Evolutionary conservation across 495 filamentous ascomycete species (phyloP), one percentile per base, ranked within the genome.

Genomic region (Penicillium mononematosum): DNA sequence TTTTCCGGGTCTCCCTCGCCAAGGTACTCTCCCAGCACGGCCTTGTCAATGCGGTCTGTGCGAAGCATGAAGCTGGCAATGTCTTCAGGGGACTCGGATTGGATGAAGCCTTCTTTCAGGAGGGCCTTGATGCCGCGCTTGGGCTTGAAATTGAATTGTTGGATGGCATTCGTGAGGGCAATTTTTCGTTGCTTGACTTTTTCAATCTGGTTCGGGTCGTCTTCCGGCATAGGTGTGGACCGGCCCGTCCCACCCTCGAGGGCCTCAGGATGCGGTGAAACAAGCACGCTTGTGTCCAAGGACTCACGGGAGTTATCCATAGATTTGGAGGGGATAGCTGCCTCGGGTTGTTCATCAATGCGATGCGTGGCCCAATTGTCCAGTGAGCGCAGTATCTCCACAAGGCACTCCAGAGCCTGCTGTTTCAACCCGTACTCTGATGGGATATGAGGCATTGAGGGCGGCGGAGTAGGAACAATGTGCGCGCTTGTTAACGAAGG

Each of bases 111-210:
- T 45, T 94, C 86, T 51, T 87, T 78, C 29, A 97, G 63, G 10
- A 98, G 75, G 4, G 85, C 70, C 70, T 96, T 96, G 67, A 99
- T 84, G 11, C 94, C 94, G 34, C 89, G 85, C 69, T 98, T 99
- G 4, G 95, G 90, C 67, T 99, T 99, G 80, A 90, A 98, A 67
- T 99, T 99, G 78, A 99, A 99, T 55, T 91, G 89, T 41, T 87
- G 87, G 59, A 96, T 87, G 1, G 88, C 91, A 60, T 95, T 92
- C 41, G 84, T 87, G 55, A 96, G 76, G 4, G 93, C 93, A 27
- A 91, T 98, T 75, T 99, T 99, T 42, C 87, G 81, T 58, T 91
- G 89, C 76, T 97, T 98, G 50, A 89, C 91, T 68, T 87, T 95
- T 65, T 97, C 94, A 31, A 99, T 79, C 65, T 98, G 85, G 43